These are phyloP conservation scores for Wickerhamiella occidentalis DNA, from an alignment of 805 yeast genomes.

Conservation along the genomic window DNA sequence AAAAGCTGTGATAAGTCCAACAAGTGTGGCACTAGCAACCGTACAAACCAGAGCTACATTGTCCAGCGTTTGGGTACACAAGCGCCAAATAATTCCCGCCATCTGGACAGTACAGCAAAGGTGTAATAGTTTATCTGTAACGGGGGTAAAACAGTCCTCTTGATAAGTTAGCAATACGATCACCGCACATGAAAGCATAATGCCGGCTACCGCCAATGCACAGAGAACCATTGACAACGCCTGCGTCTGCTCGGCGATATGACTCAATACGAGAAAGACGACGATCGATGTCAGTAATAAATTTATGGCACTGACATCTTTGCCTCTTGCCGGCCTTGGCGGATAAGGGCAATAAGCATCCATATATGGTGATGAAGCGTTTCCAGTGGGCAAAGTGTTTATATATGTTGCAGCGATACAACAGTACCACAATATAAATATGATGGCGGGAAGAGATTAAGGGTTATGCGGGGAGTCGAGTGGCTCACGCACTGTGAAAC, in stretches of 20 bases:
- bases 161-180: neutral
- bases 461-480: no score
- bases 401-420: no score
- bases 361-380: neutral
- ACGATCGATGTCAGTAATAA: constrained; percentile 1
- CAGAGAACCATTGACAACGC: neutral
- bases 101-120: constrained; percentile 3
- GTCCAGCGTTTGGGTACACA: neutral
- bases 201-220: neutral
- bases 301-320: neutral
- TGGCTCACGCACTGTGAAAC: no score
- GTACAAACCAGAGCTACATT: neutral
- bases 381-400: no score
- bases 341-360: neutral
- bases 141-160: neutral
- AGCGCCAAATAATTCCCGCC: constrained; percentile 5
- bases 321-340: neutral
- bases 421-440: no score
- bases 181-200: constrained; percentile 3
- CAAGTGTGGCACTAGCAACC: neutral
- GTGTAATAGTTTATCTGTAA: neutral
- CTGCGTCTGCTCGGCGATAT: constrained; percentile 3
- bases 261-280: constrained; percentile 2
- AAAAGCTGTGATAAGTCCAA: neutral
- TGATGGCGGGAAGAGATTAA: no score